Evolutionary conservation across 2,329 filamentous ascomycete species (phyloP), one percentile per base, ranked within the genome.

Genomic region (Phialophora expanda): DNA sequence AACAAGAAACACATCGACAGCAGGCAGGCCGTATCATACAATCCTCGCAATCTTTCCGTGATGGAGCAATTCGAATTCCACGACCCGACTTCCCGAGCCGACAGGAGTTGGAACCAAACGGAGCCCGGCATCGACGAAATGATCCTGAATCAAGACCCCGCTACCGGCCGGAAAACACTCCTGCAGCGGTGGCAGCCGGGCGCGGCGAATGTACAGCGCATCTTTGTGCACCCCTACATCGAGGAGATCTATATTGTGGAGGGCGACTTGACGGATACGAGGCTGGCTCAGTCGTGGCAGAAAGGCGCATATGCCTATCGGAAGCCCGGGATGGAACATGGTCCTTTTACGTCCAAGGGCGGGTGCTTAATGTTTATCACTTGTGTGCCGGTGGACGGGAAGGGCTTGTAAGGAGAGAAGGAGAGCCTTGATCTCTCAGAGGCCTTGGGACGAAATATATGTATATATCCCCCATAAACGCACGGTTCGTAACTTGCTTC

Each of bases 241-340:
- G 78, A 80, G 58, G 78, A 79, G 56, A 77, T 79, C 56, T 78
- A 73, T 64, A 71, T 80, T 46, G 68, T 76, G 17, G 74, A 77
- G 38, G 77, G 77, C 14, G 76, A 76, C 48, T 64, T 80, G 60
- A 73, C 73, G 64, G 77, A 79, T 69, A 68, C 72, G 46, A 72
- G 71, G 17, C 70, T 78, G 8, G 66, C 62, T 20, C 68, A 74
- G 59, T 67, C 72, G 8, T 80, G 75, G 75, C 65, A 73, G 12
- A 73, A 74, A 56, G 77, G 78, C 44, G 73, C 76, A 3, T 80
- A 79, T 74, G 78, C 77, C 14, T 80, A 79, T 68, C 74, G 78
- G 22, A 73, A 76, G 56, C 77, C 78, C 14, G 77, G 77, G 9
- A 80, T 78, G 78, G 68, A 76, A 65, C 77, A 79, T 72, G 78